A percentile compares a stretch with the other conserved stretches of the same genome.
phyloP scores from a whole-genome alignment of 441 rosid species.

The Adansonia madagascariensis region DNA sequence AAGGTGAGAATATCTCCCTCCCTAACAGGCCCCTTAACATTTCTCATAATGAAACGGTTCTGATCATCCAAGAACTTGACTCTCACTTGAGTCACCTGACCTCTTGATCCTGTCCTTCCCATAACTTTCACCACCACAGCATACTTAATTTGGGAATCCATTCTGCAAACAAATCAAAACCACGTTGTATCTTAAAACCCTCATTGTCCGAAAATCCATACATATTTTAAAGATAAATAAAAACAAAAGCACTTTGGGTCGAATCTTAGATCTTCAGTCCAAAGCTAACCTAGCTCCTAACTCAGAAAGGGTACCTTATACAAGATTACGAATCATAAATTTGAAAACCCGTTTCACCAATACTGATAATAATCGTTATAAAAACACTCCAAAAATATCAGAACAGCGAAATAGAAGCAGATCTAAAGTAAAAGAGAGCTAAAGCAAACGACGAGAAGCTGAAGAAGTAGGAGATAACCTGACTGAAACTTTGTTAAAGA shows the following conservation, averaged over 20 bases:
- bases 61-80: constrained; percentile 74
- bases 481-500: background rate
- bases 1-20: constrained; percentile 82
- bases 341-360: background rate
- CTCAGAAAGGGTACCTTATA: background rate
- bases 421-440: too few relatives aligned
- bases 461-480: too few relatives aligned
- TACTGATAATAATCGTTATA: background rate
- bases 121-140: constrained; percentile 79
- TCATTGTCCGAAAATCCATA: too few relatives aligned
- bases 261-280: background rate
- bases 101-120: constrained; percentile 84
- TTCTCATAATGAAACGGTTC: constrained; percentile 84
- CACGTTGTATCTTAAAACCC: background rate
- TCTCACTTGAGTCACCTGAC: constrained; percentile 84
- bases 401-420: too few relatives aligned
- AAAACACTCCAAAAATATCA: background rate
- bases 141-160: constrained; percentile 78
- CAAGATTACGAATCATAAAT: background rate
- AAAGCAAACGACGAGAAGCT: background rate
- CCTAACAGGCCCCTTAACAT: constrained; percentile 85
- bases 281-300: background rate
- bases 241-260: background rate
- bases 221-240: background rate
- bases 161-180: constrained; percentile 39